Conservation (phyloP, 805 yeast species). For the Lipomyces anomalus region DNA sequence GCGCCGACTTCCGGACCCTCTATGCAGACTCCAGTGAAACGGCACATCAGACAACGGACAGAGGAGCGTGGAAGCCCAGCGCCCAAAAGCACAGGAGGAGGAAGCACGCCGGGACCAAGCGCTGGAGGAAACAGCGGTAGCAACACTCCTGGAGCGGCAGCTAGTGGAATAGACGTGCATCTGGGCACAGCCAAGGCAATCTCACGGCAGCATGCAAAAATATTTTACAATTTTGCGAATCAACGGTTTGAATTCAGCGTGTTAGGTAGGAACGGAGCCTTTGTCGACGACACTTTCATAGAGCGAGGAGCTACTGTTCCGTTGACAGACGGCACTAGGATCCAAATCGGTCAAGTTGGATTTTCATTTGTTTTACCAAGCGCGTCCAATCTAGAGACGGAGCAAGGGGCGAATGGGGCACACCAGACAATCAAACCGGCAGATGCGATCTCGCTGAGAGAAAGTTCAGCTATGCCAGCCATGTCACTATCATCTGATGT, state of each 20-base stretch:
- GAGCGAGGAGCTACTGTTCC: conserved; percentile 92
- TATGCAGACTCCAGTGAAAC: conserved; percentile 7
- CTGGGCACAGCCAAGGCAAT: conserved; percentile 88
- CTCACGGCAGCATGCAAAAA: conserved; percentile 89
- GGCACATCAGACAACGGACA: background rate
- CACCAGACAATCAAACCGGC: conserved; percentile 22
- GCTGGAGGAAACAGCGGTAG: conserved; percentile 14
- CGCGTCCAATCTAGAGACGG: conserved; percentile 32
- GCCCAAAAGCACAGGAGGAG: background rate
- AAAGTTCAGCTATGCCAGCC: conserved; percentile 9
- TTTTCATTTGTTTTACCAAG: conserved; percentile 82
- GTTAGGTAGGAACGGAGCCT: conserved; percentile 93
- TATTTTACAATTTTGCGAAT: conserved; percentile 92
- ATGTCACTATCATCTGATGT: conserved; percentile 4
- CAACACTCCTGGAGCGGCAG: conserved; percentile 45
- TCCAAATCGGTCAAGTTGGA: conserved; percentile 89
- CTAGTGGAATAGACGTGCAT: conserved; percentile 91
- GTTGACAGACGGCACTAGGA: conserved; percentile 56
- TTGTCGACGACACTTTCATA: conserved; percentile 84
- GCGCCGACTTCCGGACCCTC: conserved; percentile 1
- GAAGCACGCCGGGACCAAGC: conserved; percentile 32
- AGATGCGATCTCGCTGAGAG: conserved; percentile 22
- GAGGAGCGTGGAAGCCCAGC: background rate
- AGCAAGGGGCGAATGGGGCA: conserved; percentile 10
- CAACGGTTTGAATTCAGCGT: conserved; percentile 90